phyloP scores from a whole-genome alignment of 192 early-diverging fungal genomes.

The Podila horticola region DNA sequence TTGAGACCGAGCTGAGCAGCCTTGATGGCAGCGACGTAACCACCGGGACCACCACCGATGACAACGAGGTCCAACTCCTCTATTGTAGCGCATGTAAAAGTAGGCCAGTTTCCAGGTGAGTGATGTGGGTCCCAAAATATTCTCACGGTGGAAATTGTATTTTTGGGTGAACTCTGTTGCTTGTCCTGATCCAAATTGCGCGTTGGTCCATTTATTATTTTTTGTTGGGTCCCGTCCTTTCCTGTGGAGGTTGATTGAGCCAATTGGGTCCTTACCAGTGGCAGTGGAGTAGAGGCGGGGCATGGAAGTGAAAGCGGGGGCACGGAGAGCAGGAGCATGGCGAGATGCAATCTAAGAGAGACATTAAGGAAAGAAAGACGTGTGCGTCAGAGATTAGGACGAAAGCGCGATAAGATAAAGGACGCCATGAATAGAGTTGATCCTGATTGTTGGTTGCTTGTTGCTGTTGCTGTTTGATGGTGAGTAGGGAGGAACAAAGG shows the following conservation, averaged over 20 bases:
- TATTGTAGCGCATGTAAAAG: not conserved
- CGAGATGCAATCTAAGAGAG: slow-evolving; percentile 39
- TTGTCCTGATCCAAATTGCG: slow-evolving; percentile 3
- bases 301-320: slow-evolving; percentile 48
- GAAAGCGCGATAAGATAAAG: not conserved
- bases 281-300: slow-evolving; percentile 50
- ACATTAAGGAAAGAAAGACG: not conserved
- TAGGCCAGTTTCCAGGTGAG: not conserved
- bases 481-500: not conserved
- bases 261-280: slow-evolving; percentile 22
- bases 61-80: slow-evolving; percentile 84
- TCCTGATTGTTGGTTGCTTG: too few relatives aligned
- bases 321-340: slow-evolving; percentile 39
- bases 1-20: slow-evolving; percentile 97
- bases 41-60: slow-evolving; percentile 97
- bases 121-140: slow-evolving; percentile 1
- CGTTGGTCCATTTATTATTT: not conserved
- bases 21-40: slow-evolving; percentile 99
- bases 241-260: not conserved
- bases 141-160: slow-evolving; percentile 1
- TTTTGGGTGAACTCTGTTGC: slow-evolving; percentile 3
- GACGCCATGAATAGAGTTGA: not conserved
- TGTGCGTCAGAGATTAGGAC: not conserved
- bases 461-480: not conserved
- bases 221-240: not conserved